Evolutionary conservation across 371 early-diverging fungal species (phyloP).

Genomic region (Apophysomyces sp.): DNA sequence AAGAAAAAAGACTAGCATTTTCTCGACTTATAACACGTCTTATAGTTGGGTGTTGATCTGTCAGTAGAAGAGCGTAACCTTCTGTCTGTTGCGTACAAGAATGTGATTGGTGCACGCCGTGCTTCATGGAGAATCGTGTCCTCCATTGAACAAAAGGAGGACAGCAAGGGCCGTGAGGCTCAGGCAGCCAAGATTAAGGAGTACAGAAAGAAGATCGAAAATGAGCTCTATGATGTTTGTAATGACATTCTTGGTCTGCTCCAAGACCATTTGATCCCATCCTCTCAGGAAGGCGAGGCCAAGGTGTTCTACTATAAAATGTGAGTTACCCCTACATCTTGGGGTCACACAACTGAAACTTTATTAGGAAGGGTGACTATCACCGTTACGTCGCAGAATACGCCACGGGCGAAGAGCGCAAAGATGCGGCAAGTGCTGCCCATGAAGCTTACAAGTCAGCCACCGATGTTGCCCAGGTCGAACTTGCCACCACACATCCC

Average conservation of each 20-base stretch:
- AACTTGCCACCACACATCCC: slow-evolving; percentile 98
- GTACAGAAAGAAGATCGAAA: slow-evolving; percentile 92
- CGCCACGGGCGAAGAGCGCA: slow-evolving; percentile 83
- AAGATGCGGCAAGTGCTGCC: slow-evolving; percentile 85
- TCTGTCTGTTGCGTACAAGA: slow-evolving; percentile 99
- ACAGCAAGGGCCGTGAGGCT: slow-evolving; percentile 83
- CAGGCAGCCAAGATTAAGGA: slow-evolving; percentile 88
- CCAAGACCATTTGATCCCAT: slow-evolving; percentile 85
- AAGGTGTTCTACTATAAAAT: slow-evolving; percentile 99
- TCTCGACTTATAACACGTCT: neutral
- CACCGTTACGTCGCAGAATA: slow-evolving; percentile 99
- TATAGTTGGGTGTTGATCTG: slow-evolving; percentile 68
- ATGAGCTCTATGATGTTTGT: slow-evolving; percentile 95
- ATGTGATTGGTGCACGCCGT: slow-evolving; percentile 99
- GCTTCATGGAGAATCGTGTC: slow-evolving; percentile 99
- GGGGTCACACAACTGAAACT: slow-evolving; percentile 3
- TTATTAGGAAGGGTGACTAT: slow-evolving; percentile 94
- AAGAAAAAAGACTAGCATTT: slow-evolving; percentile 11
- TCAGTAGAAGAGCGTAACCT: slow-evolving; percentile 98
- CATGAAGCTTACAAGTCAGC: slow-evolving; percentile 97
- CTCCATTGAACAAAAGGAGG: slow-evolving; percentile 98
- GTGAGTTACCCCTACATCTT: slow-evolving; percentile 44
- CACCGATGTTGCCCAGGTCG: slow-evolving; percentile 91
- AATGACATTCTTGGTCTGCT: slow-evolving; percentile 92
- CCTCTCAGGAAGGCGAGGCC: slow-evolving; percentile 88